Evolutionary conservation across 2,329 filamentous ascomycete species (phyloP), one percentile per base, ranked within the genome.

Genomic region (Lecanicillium sp.): DNA sequence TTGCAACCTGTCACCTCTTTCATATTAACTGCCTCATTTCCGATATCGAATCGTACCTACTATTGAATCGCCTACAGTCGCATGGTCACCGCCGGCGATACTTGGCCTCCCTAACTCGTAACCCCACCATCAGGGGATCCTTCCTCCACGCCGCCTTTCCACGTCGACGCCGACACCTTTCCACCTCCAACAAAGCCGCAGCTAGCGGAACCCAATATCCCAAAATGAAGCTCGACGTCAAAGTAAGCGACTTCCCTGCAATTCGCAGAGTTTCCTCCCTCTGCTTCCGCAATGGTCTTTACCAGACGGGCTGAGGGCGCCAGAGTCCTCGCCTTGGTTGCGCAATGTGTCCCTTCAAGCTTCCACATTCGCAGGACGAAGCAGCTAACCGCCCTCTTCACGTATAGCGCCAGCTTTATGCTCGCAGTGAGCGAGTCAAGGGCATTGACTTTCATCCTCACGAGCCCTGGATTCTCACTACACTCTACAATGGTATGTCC

Each of bases 371-470:
- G 22, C 18, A 16, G 22, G 22, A 6, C 22, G 22, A 25, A 25
- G 22, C 17, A 39, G 37, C 35, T 38, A 22, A 29, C 29, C 14
- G 22, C 11, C 6, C 11, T 11, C 32, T 35, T 13, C 12, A 33
- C 15, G 40, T 41, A 32, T 45, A 46, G 64, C 62, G 64, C 51
- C 64, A 68, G 60, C 58, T 68, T 48, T 67, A 65, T 69, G 85
- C 85, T 64, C 79, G 88, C 65, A 94, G 85, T 56, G 87, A 96
- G 76, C 83, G 90, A 68, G 90, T 96, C 51, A 96, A 96, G 70
- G 84, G 85, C 59, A 88, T 95, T 64, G 90, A 96, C 70, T 96
- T 95, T 63, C 90, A 96, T 62, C 89, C 88, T 30, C 86, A 87
- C 43, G 90, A 95, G 70, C 88, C 89, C 78, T 95, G 90, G 86